phyloP scores from a whole-genome alignment of 257 asterid species.

The Petunia axillaris region DNA sequence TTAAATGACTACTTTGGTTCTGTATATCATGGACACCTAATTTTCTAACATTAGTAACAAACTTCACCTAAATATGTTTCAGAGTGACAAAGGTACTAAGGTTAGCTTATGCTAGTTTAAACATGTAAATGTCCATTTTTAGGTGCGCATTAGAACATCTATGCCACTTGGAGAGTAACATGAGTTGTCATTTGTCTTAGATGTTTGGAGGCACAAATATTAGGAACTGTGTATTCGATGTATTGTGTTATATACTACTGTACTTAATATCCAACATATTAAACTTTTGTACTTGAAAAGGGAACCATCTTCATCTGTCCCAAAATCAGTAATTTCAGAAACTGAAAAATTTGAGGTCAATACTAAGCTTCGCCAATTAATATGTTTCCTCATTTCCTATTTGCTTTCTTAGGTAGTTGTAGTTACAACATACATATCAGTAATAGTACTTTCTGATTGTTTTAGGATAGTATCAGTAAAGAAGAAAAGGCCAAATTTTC shows the following conservation, averaged over 20 bases:
- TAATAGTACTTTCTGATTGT: too few relatives aligned
- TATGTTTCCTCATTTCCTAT: not conserved
- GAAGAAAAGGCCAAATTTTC: too few relatives aligned
- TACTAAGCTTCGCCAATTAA: not conserved
- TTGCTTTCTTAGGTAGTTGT: not conserved
- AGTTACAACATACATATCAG: not conserved
- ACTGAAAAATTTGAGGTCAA: not conserved
- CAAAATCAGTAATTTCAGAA: not conserved
- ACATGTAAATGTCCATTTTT: not conserved
- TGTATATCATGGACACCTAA: not conserved
- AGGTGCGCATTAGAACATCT: not conserved
- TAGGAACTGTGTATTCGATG: not conserved
- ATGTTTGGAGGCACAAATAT: not conserved
- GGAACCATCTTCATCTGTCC: not conserved
- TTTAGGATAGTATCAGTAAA: too few relatives aligned
- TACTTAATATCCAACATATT: not conserved
- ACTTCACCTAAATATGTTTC: not conserved
- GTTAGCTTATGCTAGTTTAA: not conserved
- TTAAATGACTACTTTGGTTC: slow-evolving; percentile 1
- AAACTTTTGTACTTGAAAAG: not conserved
- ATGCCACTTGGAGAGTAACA: not conserved
- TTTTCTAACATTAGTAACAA: slow-evolving; percentile 4
- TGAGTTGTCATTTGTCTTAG: not conserved
- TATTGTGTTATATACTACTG: not conserved
- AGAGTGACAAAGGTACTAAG: not conserved